phyloP scores from a whole-genome alignment of 345 rosid species.

The Reutealis trisperma region DNA sequence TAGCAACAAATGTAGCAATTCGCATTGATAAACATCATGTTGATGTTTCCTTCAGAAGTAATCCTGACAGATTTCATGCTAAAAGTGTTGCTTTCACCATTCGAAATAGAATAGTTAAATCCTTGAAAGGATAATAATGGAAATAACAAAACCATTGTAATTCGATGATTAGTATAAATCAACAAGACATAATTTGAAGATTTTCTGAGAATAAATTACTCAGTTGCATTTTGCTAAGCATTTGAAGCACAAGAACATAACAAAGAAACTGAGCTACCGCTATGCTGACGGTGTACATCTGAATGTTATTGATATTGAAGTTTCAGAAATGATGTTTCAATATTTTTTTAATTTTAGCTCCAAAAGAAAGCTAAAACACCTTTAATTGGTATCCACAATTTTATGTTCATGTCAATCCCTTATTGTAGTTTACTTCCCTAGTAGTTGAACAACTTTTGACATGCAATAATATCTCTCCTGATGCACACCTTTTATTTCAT shows the following conservation, averaged over 20 bases:
- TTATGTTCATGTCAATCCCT: background rate
- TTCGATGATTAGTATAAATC: background rate
- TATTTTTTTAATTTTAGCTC: too few species aligned
- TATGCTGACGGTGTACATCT: background rate
- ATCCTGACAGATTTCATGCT: background rate
- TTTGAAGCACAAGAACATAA: background rate
- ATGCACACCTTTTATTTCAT: background rate
- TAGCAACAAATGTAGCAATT: background rate
- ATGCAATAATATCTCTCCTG: background rate
- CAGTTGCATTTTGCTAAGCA: background rate
- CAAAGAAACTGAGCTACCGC: background rate
- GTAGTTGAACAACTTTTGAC: background rate
- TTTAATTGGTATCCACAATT: background rate
- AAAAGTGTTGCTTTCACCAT: background rate
- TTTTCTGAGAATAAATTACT: background rate
- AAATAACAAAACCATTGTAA: background rate
- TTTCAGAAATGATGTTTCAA: too few species aligned
- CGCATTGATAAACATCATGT: background rate
- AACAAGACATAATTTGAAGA: background rate
- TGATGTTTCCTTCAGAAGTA: background rate
- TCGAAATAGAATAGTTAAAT: background rate
- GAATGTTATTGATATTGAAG: background rate
- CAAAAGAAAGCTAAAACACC: background rate
- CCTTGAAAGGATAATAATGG: background rate
- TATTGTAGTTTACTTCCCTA: background rate